phyloP scores from a whole-genome alignment of 2,329 filamentous ascomycete species.

The Ascochyta viciae-villosae region DNA sequence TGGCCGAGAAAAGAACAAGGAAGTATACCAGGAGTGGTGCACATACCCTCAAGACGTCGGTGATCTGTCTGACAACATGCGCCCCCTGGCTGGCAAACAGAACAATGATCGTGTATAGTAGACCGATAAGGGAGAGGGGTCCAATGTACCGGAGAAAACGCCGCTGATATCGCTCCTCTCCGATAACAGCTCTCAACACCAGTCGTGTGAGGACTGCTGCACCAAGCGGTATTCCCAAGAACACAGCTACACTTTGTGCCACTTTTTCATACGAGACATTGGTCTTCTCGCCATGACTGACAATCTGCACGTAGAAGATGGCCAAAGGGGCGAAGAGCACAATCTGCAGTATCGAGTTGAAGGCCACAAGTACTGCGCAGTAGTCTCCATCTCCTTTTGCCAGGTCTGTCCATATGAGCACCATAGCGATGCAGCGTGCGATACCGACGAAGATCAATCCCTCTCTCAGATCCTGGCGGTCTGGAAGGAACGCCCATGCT shows the following conservation, averaged over 20 bases:
- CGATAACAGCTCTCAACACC: slow-evolving; percentile 61
- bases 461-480: slow-evolving; percentile 58
- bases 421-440: slow-evolving; percentile 89
- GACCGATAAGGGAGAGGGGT: slow-evolving; percentile 80
- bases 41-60: slow-evolving; percentile 80
- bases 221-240: slow-evolving; percentile 80
- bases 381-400: slow-evolving; percentile 82
- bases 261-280: slow-evolving; percentile 68
- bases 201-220: slow-evolving; percentile 81
- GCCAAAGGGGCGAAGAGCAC: slow-evolving; percentile 57
- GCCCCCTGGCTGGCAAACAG: slow-evolving; percentile 83
- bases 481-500: slow-evolving; percentile 64
- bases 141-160: slow-evolving; percentile 73
- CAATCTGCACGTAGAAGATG: slow-evolving; percentile 67
- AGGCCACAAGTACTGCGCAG: slow-evolving; percentile 68
- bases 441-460: slow-evolving; percentile 84
- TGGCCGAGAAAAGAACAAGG: slow-evolving; percentile 73
- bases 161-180: slow-evolving; percentile 68
- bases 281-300: slow-evolving; percentile 60
- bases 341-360: slow-evolving; percentile 58
- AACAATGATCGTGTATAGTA: slow-evolving; percentile 86
- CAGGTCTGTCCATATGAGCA: slow-evolving; percentile 78
- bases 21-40: slow-evolving; percentile 87
- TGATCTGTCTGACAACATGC: slow-evolving; percentile 83
- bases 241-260: slow-evolving; percentile 82